Conservation (phyloP, 164 flowering plant genomes). For the Houttuynia cordata region DNA sequence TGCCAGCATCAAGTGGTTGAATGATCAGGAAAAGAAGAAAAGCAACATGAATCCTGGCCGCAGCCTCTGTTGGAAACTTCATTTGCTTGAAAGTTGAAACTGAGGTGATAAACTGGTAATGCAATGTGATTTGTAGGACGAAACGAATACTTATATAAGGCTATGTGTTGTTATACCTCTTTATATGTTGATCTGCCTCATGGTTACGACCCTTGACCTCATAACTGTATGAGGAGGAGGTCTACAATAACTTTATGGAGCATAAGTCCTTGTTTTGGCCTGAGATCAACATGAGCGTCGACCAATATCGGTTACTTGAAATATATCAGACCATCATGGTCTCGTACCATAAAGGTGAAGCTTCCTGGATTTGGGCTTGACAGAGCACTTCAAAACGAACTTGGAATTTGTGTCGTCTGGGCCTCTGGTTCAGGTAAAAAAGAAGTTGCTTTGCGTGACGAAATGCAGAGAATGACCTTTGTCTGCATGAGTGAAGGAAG, state of each 20-base stretch:
- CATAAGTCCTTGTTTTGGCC: neutral
- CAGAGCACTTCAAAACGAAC: neutral
- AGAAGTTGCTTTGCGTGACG: neutral
- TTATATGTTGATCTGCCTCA: neutral
- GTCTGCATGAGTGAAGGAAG: too few relatives aligned
- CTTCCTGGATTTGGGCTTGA: neutral
- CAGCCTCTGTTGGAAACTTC: neutral
- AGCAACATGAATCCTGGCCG: neutral
- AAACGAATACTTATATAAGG: neutral
- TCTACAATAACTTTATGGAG: too few relatives aligned
- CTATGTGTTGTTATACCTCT: neutral
- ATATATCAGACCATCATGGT: neutral
- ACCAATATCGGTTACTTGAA: neutral
- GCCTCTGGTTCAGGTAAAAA: neutral
- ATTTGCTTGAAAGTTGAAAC: too few relatives aligned
- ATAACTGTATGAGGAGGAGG: neutral
- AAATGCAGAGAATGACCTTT: neutral
- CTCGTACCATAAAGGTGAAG: neutral
- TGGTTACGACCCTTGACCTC: neutral
- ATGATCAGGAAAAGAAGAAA: neutral
- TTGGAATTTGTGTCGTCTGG: neutral
- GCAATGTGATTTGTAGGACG: neutral
- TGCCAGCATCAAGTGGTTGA: neutral
- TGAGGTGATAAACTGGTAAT: too few relatives aligned
- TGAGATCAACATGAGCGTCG: neutral